phyloP scores from a whole-genome alignment of 257 asterid genomes.

The Haberlea rhodopensis region DNA sequence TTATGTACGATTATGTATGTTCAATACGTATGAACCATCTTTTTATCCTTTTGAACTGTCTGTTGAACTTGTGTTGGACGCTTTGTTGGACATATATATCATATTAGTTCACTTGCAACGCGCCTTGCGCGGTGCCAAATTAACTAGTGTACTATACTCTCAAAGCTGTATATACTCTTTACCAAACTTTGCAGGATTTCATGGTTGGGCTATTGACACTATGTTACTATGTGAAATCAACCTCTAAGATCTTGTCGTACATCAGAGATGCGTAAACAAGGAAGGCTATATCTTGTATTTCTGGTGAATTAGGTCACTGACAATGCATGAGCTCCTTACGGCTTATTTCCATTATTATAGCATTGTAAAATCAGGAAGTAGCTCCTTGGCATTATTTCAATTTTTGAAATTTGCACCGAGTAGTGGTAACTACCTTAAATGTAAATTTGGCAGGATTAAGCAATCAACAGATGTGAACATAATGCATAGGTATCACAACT shows the following conservation, averaged over 20 bases:
- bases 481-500: slow-evolving; percentile 1
- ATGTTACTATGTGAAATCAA: slow-evolving; percentile 1
- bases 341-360: not conserved
- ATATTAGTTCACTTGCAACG: too few species aligned
- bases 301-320: not conserved
- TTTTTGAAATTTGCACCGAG: not conserved
- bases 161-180: not conserved
- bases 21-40: too few species aligned
- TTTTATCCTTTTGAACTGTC: too few species aligned
- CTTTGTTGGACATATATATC: too few species aligned
- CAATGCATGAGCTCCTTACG: not conserved
- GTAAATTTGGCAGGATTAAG: not conserved
- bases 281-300: not conserved
- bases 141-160: not conserved
- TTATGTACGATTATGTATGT: too few species aligned
- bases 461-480: slow-evolving; percentile 2
- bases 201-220: not conserved
- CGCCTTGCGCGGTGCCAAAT: too few species aligned
- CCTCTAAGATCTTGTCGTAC: slow-evolving; percentile 5
- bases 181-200: not conserved
- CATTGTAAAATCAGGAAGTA: not conserved
- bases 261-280: not conserved
- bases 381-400: not conserved
- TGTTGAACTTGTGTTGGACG: too few species aligned
- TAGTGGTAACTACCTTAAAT: not conserved